These are phyloP conservation scores for Rhodotorula sp. DNA, from an alignment of 1,284 basidiomycete species.

Conservation along the genomic window DNA sequence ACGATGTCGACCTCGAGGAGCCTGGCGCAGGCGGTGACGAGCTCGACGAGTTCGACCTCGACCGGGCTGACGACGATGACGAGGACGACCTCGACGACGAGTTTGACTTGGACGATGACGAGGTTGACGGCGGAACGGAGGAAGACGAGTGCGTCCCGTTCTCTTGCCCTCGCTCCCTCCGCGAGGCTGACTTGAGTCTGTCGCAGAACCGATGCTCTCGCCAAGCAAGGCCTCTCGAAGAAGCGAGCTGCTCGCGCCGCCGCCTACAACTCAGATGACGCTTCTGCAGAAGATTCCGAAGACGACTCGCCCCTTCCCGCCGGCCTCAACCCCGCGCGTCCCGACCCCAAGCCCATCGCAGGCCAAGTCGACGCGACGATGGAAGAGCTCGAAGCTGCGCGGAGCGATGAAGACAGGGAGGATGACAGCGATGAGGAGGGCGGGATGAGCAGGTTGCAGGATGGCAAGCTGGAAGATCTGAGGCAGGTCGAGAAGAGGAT, in stretches of 20 bases:
- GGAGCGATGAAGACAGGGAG: slow-evolving; percentile 40
- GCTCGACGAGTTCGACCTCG: slow-evolving; percentile 46
- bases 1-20: slow-evolving; percentile 44
- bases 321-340: slow-evolving; percentile 24
- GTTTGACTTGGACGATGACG: slow-evolving; percentile 48
- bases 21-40: slow-evolving; percentile 49
- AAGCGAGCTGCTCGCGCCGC: slow-evolving; percentile 35
- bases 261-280: slow-evolving; percentile 38
- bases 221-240: slow-evolving; percentile 7
- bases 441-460: slow-evolving; percentile 66
- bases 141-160: slow-evolving; percentile 26
- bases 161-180: no score
- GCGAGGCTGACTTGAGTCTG: background rate
- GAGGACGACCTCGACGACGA: slow-evolving; percentile 52
- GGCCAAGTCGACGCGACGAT: slow-evolving; percentile 35
- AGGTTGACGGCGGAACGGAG: slow-evolving; percentile 24
- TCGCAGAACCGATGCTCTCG: background rate
- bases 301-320: slow-evolving; percentile 16
- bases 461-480: slow-evolving; percentile 70
- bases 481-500: slow-evolving; percentile 83
- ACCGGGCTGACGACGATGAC: slow-evolving; percentile 42
- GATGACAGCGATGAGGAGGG: slow-evolving; percentile 54
- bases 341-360: slow-evolving; percentile 30
- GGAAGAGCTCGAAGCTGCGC: slow-evolving; percentile 38
- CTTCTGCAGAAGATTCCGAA: slow-evolving; percentile 19